Percentiles rank a stretch among this genome's conserved stretches.
These are phyloP conservation scores for Halophytophthora polymorphica DNA, from an alignment of 352 stramenopile species.

Conservation along the genomic window DNA sequence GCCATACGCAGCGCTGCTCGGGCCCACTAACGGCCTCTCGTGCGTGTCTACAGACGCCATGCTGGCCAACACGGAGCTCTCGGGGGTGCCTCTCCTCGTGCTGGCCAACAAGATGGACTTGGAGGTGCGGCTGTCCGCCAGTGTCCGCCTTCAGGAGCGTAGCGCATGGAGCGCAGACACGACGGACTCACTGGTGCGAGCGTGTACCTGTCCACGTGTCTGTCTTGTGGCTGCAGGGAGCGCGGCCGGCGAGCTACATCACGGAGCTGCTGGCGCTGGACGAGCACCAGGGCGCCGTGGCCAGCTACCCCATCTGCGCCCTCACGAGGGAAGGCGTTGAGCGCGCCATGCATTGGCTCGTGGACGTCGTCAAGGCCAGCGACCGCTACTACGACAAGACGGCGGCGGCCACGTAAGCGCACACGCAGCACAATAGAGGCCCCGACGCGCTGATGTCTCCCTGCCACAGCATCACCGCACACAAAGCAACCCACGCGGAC, in stretches of 20 bases:
- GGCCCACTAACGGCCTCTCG: background rate
- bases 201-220: too few relatives aligned
- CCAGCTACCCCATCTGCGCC: slow-evolving; percentile 55
- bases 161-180: background rate
- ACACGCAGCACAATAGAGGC: slow-evolving; percentile 15
- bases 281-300: slow-evolving; percentile 31
- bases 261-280: slow-evolving; percentile 43
- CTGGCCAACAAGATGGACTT: slow-evolving; percentile 92
- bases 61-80: slow-evolving; percentile 71
- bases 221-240: slow-evolving; percentile 20
- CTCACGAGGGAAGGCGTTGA: slow-evolving; percentile 69
- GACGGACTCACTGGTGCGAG: background rate
- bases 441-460: background rate
- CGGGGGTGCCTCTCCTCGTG: slow-evolving; percentile 85
- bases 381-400: slow-evolving; percentile 63
- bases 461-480: too few relatives aligned
- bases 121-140: slow-evolving; percentile 17
- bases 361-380: slow-evolving; percentile 65
- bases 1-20: background rate
- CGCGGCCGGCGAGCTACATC: slow-evolving; percentile 39
- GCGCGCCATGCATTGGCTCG: slow-evolving; percentile 68
- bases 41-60: slow-evolving; percentile 54
- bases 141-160: background rate
- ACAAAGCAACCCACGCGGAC: background rate
- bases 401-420: slow-evolving; percentile 15